phyloP scores from a whole-genome alignment of 495 filamentous ascomycete genomes.

The Ramalina intermedia region DNA sequence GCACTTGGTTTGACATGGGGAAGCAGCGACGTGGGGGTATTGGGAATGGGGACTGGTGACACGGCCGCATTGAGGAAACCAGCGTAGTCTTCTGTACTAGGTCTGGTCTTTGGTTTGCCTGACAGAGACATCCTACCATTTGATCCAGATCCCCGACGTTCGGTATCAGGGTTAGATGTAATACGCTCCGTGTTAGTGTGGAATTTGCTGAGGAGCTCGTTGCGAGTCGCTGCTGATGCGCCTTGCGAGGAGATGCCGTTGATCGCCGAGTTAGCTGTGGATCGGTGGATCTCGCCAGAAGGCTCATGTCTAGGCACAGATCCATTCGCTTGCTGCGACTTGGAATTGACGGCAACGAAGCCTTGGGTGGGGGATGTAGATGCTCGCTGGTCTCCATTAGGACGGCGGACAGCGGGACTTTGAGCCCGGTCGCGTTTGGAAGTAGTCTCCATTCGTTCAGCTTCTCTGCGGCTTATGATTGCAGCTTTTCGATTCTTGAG shows the following conservation, averaged over 20 bases:
- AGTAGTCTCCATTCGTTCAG: conserved; percentile 25
- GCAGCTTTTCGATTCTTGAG: conserved; percentile 60
- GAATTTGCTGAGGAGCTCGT: conserved; percentile 42
- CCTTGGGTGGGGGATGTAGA: conserved; percentile 33
- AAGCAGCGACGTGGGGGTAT: conserved; percentile 34
- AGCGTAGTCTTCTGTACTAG: conserved; percentile 14
- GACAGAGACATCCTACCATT: conserved; percentile 2
- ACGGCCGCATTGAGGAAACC: conserved; percentile 21
- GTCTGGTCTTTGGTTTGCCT: conserved; percentile 13
- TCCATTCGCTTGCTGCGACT: conserved; percentile 20
- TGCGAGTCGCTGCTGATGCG: conserved; percentile 36
- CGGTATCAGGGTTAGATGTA: conserved; percentile 17
- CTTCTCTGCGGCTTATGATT: conserved; percentile 46
- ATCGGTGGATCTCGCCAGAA: conserved; percentile 21
- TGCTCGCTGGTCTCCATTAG: conserved; percentile 11
- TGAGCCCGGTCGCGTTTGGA: background rate
- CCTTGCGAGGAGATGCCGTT: conserved; percentile 38
- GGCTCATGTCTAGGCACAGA: conserved; percentile 20
- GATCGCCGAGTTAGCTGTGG: conserved; percentile 20
- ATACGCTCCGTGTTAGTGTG: conserved; percentile 38
- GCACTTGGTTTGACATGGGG: conserved; percentile 31
- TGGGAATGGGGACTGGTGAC: conserved; percentile 34
- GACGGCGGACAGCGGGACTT: conserved; percentile 17
- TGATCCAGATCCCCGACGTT: conserved; percentile 3
- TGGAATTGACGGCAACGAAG: conserved; percentile 45